Conservation (phyloP, 495 filamentous ascomycete species). For the Apiosordaria backusii region DNA sequence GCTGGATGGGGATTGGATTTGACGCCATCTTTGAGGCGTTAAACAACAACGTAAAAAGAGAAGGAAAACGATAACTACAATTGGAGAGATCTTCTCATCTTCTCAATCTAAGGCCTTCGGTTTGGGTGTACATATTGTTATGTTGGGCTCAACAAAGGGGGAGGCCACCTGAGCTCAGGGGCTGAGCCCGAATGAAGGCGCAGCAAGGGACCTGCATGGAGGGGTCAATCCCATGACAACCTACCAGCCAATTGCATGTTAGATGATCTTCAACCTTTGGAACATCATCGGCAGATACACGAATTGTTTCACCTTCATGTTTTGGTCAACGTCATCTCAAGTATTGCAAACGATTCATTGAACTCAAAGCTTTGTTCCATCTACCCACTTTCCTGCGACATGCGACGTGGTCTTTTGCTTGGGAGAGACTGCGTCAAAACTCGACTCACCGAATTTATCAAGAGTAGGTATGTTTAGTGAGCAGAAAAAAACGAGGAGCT, state of each 20-base stretch:
- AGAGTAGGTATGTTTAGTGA: too few species aligned
- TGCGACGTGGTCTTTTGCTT: too few species aligned
- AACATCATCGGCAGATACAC: neutral
- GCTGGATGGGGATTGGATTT: neutral
- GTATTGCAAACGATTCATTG: neutral
- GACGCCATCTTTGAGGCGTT: neutral
- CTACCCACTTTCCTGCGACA: neutral
- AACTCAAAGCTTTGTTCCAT: neutral
- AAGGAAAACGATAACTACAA: neutral
- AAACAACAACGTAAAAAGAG: too few species aligned
- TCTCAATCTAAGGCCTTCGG: neutral
- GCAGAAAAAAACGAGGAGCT: too few species aligned
- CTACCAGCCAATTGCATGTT: neutral
- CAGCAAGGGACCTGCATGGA: neutral
- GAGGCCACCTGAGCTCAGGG: neutral
- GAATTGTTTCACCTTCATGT: neutral
- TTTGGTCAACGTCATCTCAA: neutral
- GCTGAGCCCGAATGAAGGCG: neutral
- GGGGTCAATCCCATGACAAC: neutral
- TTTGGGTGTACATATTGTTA: neutral
- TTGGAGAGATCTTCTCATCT: neutral
- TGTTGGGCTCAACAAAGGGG: neutral
- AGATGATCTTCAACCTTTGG: neutral
- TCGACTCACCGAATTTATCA: too few species aligned
- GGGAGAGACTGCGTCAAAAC: too few species aligned